Evolutionary conservation across 2,329 filamentous ascomycete genomes (phyloP).

Genomic region (Erysiphe pulchra): DNA sequence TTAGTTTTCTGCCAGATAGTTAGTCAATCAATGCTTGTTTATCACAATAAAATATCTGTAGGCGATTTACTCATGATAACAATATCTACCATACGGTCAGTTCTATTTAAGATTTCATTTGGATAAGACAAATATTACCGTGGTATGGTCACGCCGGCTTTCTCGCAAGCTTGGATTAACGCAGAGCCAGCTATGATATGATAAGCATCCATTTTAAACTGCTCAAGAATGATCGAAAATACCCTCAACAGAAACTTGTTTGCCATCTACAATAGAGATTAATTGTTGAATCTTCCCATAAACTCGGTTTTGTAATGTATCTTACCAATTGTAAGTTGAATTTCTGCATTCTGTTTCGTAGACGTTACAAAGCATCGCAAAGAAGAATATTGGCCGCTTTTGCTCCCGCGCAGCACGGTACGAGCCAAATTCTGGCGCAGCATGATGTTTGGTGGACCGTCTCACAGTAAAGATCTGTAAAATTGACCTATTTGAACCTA

Average conservation of each 20-base stretch:
- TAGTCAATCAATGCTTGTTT: conserved; percentile 2
- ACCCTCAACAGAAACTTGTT: conserved; percentile 97
- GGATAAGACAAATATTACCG: conserved; percentile 26
- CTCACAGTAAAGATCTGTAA: conserved; percentile 2
- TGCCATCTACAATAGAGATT: conserved; percentile 42
- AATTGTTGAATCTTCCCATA: background rate
- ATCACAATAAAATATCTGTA: conserved; percentile 2
- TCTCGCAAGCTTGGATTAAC: conserved; percentile 96
- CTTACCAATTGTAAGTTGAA: conserved; percentile 87
- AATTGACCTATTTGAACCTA: background rate
- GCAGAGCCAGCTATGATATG: conserved; percentile 57
- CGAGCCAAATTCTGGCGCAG: conserved; percentile 41
- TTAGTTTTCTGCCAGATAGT: conserved; percentile 46
- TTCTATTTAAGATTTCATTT: conserved; percentile 1
- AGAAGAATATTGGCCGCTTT: conserved; percentile 31
- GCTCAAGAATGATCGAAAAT: conserved; percentile 11
- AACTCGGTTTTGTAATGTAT: conserved; percentile 10
- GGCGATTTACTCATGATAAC: conserved; percentile 72
- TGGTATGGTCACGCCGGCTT: conserved; percentile 73
- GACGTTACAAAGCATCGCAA: conserved; percentile 62
- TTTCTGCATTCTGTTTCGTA: conserved; percentile 57
- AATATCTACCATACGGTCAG: conserved; percentile 41
- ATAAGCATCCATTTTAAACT: conserved; percentile 14
- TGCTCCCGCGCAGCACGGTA: conserved; percentile 40
- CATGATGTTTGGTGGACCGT: conserved; percentile 37